Conservation (phyloP, 108 stramenopile genomes). For the Discostella pseudostelligera region DNA sequence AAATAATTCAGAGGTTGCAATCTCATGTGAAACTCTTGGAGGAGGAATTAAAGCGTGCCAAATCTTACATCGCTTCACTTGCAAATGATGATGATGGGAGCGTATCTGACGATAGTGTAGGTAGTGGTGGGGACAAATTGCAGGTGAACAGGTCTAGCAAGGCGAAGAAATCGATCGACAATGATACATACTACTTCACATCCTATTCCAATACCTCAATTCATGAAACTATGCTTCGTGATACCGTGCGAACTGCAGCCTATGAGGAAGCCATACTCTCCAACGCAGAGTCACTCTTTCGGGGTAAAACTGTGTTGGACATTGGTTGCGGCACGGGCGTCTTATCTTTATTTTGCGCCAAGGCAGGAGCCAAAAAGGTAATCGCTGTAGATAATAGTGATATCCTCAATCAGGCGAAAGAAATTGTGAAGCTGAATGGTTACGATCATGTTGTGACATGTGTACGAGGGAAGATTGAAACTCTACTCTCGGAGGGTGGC, state of each 20-base stretch:
- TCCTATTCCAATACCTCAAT: conserved; percentile 80
- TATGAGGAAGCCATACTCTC: conserved; percentile 61
- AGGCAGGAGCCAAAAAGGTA: conserved; percentile 84
- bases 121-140: neutral
- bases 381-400: conserved; percentile 75
- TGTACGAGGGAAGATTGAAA: conserved; percentile 68
- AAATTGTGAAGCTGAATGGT: conserved; percentile 71
- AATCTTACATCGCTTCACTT: conserved; percentile 39
- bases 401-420: conserved; percentile 59
- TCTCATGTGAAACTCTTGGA: conserved; percentile 34
- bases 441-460: conserved; percentile 50
- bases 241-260: conserved; percentile 63
- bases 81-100: conserved; percentile 32
- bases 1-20: conserved; percentile 12
- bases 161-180: conserved; percentile 23
- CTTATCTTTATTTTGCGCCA: conserved; percentile 68
- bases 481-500: conserved; percentile 45
- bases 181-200: conserved; percentile 68
- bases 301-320: conserved; percentile 68
- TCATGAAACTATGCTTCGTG: conserved; percentile 87
- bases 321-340: conserved; percentile 85
- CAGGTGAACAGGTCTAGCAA: neutral
- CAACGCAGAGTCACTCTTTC: conserved; percentile 54
- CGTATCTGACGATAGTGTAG: neutral
- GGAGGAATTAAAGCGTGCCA: conserved; percentile 42